Evolutionary conservation across 1,284 basidiomycete genomes (phyloP).

Genomic region (Trichosporon inkin): DNA sequence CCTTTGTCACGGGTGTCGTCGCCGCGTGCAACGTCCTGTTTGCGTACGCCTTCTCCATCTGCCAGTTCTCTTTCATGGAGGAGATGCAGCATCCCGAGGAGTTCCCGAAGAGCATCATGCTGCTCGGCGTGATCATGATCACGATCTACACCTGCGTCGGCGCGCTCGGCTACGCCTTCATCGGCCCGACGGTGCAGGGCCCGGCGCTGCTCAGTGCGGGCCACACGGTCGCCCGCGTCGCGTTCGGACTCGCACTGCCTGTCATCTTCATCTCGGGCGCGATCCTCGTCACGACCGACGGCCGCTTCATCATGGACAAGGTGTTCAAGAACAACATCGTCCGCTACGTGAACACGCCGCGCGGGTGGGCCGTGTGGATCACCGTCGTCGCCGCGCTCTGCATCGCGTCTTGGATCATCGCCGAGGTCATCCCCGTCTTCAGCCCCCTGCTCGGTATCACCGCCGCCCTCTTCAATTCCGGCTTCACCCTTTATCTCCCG

Average conservation of each 20-base stretch:
- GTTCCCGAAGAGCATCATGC: conserved; percentile 32
- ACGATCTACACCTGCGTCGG: conserved; percentile 37
- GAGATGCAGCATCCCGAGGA: conserved; percentile 22
- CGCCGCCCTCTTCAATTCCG: conserved; percentile 27
- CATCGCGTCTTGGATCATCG: conserved; percentile 17
- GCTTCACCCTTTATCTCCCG: conserved; percentile 21
- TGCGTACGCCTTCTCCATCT: conserved; percentile 31
- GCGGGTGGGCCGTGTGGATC: conserved; percentile 54
- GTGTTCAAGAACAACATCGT: conserved; percentile 13
- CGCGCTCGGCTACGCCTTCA: conserved; percentile 23
- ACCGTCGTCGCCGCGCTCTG: conserved; percentile 20
- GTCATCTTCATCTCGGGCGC: conserved; percentile 25
- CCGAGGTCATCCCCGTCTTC: conserved; percentile 41
- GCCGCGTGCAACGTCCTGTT: conserved; percentile 38
- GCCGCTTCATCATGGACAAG: conserved; percentile 19
- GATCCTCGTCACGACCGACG: conserved; percentile 15
- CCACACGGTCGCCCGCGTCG: conserved; percentile 13
- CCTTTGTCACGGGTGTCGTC: conserved; percentile 33
- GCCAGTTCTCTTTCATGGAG: conserved; percentile 24
- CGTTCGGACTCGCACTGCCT: conserved; percentile 20
- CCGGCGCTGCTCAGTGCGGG: conserved; percentile 21
- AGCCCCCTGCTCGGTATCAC: conserved; percentile 35
- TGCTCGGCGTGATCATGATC: conserved; percentile 36
- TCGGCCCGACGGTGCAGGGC: conserved; percentile 16
- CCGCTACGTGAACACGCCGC: conserved; percentile 37